Evolutionary conservation across 2,329 filamentous ascomycete genomes (phyloP), one percentile per base, ranked within the genome.

Genomic region (Aspergillus sojae): DNA sequence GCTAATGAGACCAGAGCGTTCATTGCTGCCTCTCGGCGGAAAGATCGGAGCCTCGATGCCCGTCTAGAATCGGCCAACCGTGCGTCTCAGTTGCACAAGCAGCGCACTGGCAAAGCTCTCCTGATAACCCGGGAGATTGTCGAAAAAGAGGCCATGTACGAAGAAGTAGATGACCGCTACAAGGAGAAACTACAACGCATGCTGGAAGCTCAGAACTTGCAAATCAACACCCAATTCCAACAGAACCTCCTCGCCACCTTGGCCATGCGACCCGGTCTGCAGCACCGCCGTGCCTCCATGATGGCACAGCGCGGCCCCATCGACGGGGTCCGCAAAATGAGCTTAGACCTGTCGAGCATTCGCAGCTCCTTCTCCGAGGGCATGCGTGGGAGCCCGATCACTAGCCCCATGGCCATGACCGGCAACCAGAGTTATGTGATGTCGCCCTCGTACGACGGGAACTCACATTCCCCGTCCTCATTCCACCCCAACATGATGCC

Each of bases 101-200:
- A 89, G 75, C 88, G 93, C 21, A 97, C 94, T 0, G 94, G 94
- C 45, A 91, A 93, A 70, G 88, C 86, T 2, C 84, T 97, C 64
- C 89, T 89, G 69, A 91, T 97, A 62, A 93, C 90, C 30, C 91
- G 94, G 77, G 87, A 95, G 72, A 93, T 95, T 78, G 93, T 97
- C 14, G 83, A 91, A 69, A 93, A 92, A 66, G 94, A 97, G 76
- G 93, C 96, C 76, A 96, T 97, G 92, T 97, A 97, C 74, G 93
- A 97, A 73, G 94, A 97, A 77, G 92, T 96, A 73, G 93, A 96
- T 59, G 92, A 96, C 69, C 91, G 94, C 62, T 78, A 78, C 56
- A 75, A 78, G 61, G 76, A 78, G 58, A 79, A 78, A 62, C 74
- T 77, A 36, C 74, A 77, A 48, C 74, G 72, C n/a, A 76, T 78